Evolutionary conservation across 306 rosid species (phyloP).

Genomic region (Arachis hypogaea): DNA sequence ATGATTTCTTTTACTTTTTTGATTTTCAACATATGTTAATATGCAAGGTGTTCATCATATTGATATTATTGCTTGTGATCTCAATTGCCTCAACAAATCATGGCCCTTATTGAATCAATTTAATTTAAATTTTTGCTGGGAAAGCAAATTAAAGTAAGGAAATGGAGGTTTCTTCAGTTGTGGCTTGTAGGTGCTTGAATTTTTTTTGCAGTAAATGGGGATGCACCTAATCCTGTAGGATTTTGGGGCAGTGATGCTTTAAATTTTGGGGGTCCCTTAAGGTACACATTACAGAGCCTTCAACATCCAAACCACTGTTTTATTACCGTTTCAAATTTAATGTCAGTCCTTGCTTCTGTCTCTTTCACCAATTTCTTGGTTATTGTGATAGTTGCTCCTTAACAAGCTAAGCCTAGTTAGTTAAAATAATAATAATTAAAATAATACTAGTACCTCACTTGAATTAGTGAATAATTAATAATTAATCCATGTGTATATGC

Average conservation of each 20-base stretch:
- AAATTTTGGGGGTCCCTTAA: slow-evolving; percentile 53
- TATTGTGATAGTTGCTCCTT: slow-evolving; percentile 22
- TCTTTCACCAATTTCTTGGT: slow-evolving; percentile 54
- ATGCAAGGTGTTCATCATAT: slow-evolving; percentile 42
- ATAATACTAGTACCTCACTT: too few relatives aligned
- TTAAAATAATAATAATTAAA: too few relatives aligned
- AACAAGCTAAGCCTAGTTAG: too few relatives aligned
- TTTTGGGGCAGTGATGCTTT: slow-evolving; percentile 57
- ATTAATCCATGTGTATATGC: too few relatives aligned
- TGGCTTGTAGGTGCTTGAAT: slow-evolving; percentile 38
- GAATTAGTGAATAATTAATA: too few relatives aligned
- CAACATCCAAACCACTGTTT: slow-evolving; percentile 68
- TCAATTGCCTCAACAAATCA: slow-evolving; percentile 27
- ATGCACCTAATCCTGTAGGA: slow-evolving; percentile 51
- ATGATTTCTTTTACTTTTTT: neutral
- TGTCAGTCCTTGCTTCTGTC: slow-evolving; percentile 63
- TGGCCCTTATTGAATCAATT: slow-evolving; percentile 7
- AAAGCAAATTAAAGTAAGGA: slow-evolving; percentile 26
- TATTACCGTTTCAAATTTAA: slow-evolving; percentile 65
- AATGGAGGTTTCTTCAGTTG: slow-evolving; percentile 34
- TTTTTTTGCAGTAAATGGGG: slow-evolving; percentile 48
- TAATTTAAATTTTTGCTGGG: slow-evolving; percentile 25
- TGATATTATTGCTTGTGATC: slow-evolving; percentile 35
- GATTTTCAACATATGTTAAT: slow-evolving; percentile 35
- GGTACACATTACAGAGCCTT: slow-evolving; percentile 54